Base-by-base conservation (phyloP, 768 basidiomycete genomes). In the Mycena leptocephala region DNA sequence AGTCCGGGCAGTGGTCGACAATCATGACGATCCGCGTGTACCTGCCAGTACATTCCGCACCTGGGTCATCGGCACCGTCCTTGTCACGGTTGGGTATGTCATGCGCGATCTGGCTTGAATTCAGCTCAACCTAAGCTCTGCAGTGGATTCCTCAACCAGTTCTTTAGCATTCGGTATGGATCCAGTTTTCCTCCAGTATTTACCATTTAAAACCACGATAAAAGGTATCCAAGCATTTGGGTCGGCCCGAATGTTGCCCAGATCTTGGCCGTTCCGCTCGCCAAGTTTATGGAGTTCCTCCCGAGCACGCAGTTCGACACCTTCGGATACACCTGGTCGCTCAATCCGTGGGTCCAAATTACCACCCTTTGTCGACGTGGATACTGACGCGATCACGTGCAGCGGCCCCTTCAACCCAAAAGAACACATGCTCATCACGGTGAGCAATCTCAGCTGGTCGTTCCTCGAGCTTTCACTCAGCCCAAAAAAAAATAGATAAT, bases 371-470 rank as follows among this genome's bases (percentile, higher is more conserved):
- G 82, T 56, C 1, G n/a, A 4, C 24, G 18, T 8, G n/a, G 6
- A 33, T 16, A 22, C 30, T 26, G 18, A n/a, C 37, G 5, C n/a
- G 3, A 51, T 16, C 9, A 3, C 20, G 32, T 30, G 14, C 74
- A 86, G 87, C 0, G 92, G 92, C 2, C 91, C 89, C 0, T 93
- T 93, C 84, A 92, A 88, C 76, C 88, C 93, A 81, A 93, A 93
- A 84, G 92, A 93, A 74, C 92, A 93, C 79, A 87, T 90, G 73
- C 86, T 87, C 76, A 92, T 89, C 81, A 89, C 90, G 11, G 76
- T 77, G 22, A 28, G 48, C 14, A 5, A n/a, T 39, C 10, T 0
- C 10, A 2, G 1, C 33, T 48, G 14, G 22, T 33, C 20, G 20
- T 28, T 28, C 39, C 30, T 13, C 2, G 9, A 22, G 13, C n/a